A percentile compares a stretch with the other conserved stretches of the same genome.
Conservation (phyloP, 305 asterid species). For the Petunia hybrid region DNA sequence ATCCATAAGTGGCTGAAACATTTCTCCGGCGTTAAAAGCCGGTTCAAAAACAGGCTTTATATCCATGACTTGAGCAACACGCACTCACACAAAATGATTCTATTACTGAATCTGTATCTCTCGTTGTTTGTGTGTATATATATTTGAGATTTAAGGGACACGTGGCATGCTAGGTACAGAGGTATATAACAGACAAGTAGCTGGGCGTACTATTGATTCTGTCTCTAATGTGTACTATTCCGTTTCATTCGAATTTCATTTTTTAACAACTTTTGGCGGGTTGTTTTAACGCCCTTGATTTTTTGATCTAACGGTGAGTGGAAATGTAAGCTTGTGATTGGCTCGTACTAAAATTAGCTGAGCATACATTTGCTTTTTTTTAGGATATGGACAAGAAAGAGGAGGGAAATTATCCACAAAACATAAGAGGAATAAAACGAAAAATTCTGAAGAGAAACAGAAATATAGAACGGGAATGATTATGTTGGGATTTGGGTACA, state of each 20-base stretch:
- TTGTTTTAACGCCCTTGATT: conserved; percentile 39
- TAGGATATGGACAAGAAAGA: conserved; percentile 20
- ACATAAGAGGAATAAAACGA: conserved; percentile 1
- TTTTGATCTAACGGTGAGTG: conserved; percentile 38
- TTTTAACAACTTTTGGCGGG: not conserved
- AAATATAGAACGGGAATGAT: not conserved
- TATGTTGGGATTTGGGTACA: not conserved
- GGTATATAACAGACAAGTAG: conserved; percentile 37
- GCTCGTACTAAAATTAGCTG: not conserved
- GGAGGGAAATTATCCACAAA: not conserved
- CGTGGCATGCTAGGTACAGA: conserved; percentile 39
- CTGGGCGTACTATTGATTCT: conserved; percentile 30
- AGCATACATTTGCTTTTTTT: not conserved
- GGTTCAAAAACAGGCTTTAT: conserved; percentile 33
- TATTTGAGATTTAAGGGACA: conserved; percentile 32
- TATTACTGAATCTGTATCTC: not conserved
- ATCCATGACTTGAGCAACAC: conserved; percentile 36
- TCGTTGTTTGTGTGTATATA: not conserved
- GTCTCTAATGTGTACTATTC: conserved; percentile 39
- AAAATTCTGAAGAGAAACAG: not conserved
- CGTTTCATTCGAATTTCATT: conserved; percentile 36
- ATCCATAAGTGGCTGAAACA: conserved; percentile 22
- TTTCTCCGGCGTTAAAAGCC: conserved; percentile 35
- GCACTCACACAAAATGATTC: not conserved
- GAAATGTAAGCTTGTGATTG: conserved; percentile 14